These are phyloP conservation scores for Carnegiea gigantea DNA, from an alignment of 179 eudicot genomes.

Conservation along the genomic window DNA sequence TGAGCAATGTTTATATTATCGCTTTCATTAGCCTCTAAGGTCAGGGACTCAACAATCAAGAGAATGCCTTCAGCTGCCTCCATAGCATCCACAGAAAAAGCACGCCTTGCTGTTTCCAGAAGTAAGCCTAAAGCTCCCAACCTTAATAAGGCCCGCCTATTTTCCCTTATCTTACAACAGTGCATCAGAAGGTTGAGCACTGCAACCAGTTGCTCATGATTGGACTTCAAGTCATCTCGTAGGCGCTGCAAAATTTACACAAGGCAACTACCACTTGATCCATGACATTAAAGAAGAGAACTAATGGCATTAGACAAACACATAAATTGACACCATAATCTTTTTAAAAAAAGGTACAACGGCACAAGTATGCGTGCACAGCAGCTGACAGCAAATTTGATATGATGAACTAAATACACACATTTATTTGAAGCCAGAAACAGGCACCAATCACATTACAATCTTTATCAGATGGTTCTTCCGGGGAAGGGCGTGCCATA, in stretches of 20 bases:
- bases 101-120: constrained; percentile 95
- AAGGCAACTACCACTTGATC: constrained; percentile 5
- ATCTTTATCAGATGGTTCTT: neutral
- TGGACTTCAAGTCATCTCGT: constrained; percentile 89
- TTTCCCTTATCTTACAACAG: constrained; percentile 95
- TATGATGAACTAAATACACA: neutral
- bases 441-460: neutral
- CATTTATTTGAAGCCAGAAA: neutral
- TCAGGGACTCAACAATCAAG: constrained; percentile 91
- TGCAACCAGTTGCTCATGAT: constrained; percentile 87
- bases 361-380: neutral
- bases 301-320: neutral
- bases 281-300: neutral
- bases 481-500: neutral
- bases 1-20: constrained; percentile 74
- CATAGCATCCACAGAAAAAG: constrained; percentile 98
- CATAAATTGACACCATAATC: no score
- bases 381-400: neutral
- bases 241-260: constrained; percentile 49
- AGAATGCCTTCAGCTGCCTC: constrained; percentile 99
- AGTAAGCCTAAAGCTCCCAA: constrained; percentile 85
- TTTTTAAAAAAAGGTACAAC: no score
- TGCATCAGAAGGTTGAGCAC: constrained; percentile 92
- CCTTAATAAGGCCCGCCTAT: constrained; percentile 78
- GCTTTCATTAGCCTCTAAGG: constrained; percentile 95